Evolutionary conservation across 116 monocot genomes (phyloP).

Genomic region (Dioscorea cayenensis): DNA sequence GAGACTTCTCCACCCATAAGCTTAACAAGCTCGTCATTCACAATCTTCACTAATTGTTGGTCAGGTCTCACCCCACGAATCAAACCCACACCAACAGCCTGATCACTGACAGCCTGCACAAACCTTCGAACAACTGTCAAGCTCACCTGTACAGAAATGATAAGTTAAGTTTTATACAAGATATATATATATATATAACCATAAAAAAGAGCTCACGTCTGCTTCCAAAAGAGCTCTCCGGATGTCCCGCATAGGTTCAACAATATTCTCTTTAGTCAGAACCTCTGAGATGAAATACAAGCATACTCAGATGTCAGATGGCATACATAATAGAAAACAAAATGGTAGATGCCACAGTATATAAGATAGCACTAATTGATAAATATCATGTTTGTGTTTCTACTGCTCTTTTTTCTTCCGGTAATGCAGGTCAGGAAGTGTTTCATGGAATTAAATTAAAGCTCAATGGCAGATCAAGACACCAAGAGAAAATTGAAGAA

Average conservation of each 20-base stretch:
- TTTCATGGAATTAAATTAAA: too few relatives aligned
- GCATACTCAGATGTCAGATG: not conserved
- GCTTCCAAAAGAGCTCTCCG: constrained; percentile 93
- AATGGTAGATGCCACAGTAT: not conserved
- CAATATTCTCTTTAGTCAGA: constrained; percentile 91
- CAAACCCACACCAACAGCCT: constrained; percentile 68
- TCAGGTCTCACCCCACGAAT: constrained; percentile 89
- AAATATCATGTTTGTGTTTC: too few relatives aligned
- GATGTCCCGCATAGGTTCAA: constrained; percentile 92
- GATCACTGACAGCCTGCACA: constrained; percentile 72
- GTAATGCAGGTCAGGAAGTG: too few relatives aligned
- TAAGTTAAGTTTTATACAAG: not conserved
- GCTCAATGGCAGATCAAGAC: too few relatives aligned
- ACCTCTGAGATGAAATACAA: constrained; percentile 42
- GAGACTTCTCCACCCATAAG: constrained; percentile 92
- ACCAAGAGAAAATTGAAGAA: too few relatives aligned
- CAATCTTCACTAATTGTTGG: constrained; percentile 96
- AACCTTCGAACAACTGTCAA: constrained; percentile 88
- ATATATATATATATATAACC: not conserved
- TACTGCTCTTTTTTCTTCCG: too few relatives aligned
- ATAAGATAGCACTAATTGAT: too few relatives aligned
- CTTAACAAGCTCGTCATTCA: constrained; percentile 79
- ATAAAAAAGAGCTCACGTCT: constrained; percentile 46
- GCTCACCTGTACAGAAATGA: constrained; percentile 56
- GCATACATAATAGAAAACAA: not conserved